Evolutionary conservation across 495 filamentous ascomycete genomes (phyloP), one percentile per base, ranked within the genome.

Genomic region (Cercophora scortea): DNA sequence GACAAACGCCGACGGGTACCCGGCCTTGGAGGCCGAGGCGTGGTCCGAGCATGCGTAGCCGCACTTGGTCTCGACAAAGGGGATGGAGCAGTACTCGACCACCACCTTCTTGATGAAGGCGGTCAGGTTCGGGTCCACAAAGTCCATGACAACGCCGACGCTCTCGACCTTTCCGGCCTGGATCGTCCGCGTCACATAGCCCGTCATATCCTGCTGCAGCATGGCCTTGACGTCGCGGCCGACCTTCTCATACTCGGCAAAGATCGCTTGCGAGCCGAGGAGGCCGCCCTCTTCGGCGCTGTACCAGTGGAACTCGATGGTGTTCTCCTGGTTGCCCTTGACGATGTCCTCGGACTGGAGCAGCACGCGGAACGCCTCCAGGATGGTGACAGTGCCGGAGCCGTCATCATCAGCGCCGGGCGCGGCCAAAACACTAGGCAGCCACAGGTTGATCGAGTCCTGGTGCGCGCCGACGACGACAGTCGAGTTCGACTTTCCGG

Each of bases 141-240:
- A 97, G 68, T 99, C 93, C 1, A 87, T 88, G 56, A 99, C 96
- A 38, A 99, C 88, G 25, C 93, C 91, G 4, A 97, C 86, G 19
- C 82, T 83, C 75, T 97, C 94, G 13, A 83, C 76, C 64, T 86
- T 78, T 43, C 91, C 91, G 11, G 89, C 88, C 51, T 89, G 83
- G 13, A 94, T 71, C 0, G 93, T 95, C 40, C 83, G 85, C 53
- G 90, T 83, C 5, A 90, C 78, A 65, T 85, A 96, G 9, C 93
- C 93, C 2, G 93, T 97, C 93, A 97, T 99, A 66, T 99, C 93
- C 68, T 99, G 93, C 74, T 99, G 94, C 42, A 99, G 77, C 93
- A 99, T 97, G 19, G 93, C 93, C 70, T 91, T 93, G 63, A 99
- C 78, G 55, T 95, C 84, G 16, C 85, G 75, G 25, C 78, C 75